These are phyloP conservation scores for Inga laurina DNA, from an alignment of 306 rosid genomes.

Conservation along the genomic window DNA sequence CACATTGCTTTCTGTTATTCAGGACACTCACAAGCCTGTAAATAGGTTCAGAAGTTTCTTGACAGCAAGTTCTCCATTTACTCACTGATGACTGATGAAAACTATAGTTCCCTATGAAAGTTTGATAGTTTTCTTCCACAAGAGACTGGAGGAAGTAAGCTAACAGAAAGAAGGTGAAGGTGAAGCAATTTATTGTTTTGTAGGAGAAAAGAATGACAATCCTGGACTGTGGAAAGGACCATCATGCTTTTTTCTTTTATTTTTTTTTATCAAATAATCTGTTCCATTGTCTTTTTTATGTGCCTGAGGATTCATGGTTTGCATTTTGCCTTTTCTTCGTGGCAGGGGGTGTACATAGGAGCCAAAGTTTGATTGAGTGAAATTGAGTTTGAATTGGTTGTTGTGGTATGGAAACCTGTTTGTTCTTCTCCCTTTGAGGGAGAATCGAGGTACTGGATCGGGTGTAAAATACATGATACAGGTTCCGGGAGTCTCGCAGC, in stretches of 20 bases:
- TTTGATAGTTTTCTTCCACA: neutral
- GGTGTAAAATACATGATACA: slow-evolving; percentile 40
- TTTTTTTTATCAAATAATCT: neutral
- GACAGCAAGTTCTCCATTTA: slow-evolving; percentile 52
- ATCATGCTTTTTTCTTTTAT: neutral
- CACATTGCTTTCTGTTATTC: slow-evolving; percentile 32
- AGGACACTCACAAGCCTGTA: slow-evolving; percentile 38
- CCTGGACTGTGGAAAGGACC: neutral
- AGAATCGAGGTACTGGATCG: slow-evolving; percentile 25
- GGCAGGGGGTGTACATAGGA: slow-evolving; percentile 57
- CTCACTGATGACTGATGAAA: neutral
- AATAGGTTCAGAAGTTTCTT: slow-evolving; percentile 44
- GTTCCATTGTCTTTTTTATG: slow-evolving; percentile 12
- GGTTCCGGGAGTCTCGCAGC: slow-evolving; percentile 35
- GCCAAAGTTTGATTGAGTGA: slow-evolving; percentile 44
- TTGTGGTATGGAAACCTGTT: slow-evolving; percentile 45
- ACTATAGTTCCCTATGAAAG: neutral
- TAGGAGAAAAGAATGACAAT: neutral
- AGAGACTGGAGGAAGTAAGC: slow-evolving; percentile 19
- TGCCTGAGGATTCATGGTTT: slow-evolving; percentile 34
- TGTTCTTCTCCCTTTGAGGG: slow-evolving; percentile 37
- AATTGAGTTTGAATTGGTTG: slow-evolving; percentile 40
- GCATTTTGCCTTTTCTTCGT: slow-evolving; percentile 30
- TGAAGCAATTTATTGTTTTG: neutral
- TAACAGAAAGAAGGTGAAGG: neutral